Base-by-base conservation (phyloP, 2,329 filamentous ascomycete genomes). In the Dothiorella sarmentorum region DNA sequence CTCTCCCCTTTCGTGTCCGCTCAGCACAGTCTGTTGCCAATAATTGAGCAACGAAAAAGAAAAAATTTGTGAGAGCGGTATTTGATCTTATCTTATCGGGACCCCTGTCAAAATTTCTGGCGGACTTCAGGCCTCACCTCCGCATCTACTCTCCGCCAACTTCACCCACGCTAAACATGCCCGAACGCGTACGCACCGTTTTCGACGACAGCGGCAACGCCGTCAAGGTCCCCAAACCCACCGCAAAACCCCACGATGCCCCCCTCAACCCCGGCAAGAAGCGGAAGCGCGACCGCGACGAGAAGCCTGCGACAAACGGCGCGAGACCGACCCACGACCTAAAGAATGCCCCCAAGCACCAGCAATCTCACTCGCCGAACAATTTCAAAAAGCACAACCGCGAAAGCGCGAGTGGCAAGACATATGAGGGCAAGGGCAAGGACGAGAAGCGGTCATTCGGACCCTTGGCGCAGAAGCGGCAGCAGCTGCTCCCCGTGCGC, bases 401-500 rank as follows among this genome's bases (percentile, higher is more conserved):
- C 18, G 13, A 17, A 4, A 4, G 7, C n/a, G 27, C 40, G 18
- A 20, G 52, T 17, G 35, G 31, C 31, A 20, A 26, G 24, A 13
- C 29, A 38, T 45, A 13, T 10, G 15, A 20, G 9, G 24, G 24
- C 18, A 13, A 9, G 10, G n/a, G 20, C 26, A 35, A 20, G 33
- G 24, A 11, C n/a, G 40, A 43, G n/a, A 47, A 49, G 24, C 35
- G 47, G 7, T 26, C 18, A 13, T 43, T 17, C 35, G 49, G 49
- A 11, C 33, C 27, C 2, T 61, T 78, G 9, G 71, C 72, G 43
- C 75, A 77, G 63, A 78, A 76, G 59, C 79, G 80, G 17, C 75
- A 77, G 53, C 69, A 71, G 3, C 70, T 84, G 4, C 75, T 78
- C 55, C 66, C 73, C 51, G 74, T 78, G 6, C 83, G 91, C 20